phyloP scores from a whole-genome alignment of 1,284 basidiomycete genomes.

The Amanita bisporigera region DNA sequence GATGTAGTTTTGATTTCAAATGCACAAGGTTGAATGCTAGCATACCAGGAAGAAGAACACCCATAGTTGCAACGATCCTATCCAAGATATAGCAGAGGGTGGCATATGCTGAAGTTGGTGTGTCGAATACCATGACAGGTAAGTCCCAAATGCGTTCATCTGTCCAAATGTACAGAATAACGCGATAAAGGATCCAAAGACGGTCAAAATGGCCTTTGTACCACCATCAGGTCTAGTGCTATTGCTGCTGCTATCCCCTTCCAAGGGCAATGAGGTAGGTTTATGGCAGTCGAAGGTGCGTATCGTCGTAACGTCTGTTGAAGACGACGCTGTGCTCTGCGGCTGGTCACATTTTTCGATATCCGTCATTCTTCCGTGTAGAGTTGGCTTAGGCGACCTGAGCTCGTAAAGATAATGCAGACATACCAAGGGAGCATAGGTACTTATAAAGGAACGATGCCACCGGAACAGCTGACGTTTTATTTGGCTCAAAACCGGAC shows the following conservation, averaged over 20 bases:
- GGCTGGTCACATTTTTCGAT: constrained; percentile 22
- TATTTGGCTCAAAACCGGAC: background rate
- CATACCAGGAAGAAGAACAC: constrained; percentile 57
- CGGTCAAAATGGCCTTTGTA: constrained; percentile 46
- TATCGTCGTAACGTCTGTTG: constrained; percentile 1
- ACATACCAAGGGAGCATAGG: background rate
- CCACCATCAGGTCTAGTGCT: constrained; percentile 33
- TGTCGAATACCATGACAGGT: constrained; percentile 53
- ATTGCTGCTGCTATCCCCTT: background rate
- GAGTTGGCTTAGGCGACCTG: background rate
- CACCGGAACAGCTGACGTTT: constrained; percentile 2
- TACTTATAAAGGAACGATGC: constrained; percentile 13
- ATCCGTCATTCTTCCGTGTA: constrained; percentile 25
- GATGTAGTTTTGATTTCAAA: background rate
- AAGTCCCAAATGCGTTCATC: constrained; percentile 59
- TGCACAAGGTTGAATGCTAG: background rate
- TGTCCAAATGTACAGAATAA: constrained; percentile 58
- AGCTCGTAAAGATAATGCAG: background rate
- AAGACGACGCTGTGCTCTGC: constrained; percentile 6
- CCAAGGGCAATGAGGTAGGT: background rate
- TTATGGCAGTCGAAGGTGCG: constrained; percentile 10
- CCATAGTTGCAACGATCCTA: constrained; percentile 57
- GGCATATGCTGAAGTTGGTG: constrained; percentile 50
- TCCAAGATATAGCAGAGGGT: constrained; percentile 57
- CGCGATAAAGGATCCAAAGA: constrained; percentile 54